These are phyloP conservation scores for Rhodotorula sp. DNA, from an alignment of 1,284 basidiomycete genomes.

Conservation along the genomic window DNA sequence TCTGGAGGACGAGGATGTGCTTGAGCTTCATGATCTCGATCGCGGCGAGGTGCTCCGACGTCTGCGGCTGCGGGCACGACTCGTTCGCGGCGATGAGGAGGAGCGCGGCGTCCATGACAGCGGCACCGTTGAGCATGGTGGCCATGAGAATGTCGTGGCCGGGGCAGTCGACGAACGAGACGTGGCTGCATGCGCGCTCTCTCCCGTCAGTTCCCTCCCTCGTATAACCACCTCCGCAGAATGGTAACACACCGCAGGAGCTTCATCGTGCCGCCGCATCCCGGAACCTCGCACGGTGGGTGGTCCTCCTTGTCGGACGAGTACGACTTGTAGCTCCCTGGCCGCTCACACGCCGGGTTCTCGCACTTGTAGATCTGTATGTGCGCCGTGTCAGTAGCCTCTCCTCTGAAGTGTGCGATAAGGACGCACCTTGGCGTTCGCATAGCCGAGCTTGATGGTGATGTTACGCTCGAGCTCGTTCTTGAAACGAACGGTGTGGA, in stretches of 20 bases:
- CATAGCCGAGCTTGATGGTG: conserved; percentile 97
- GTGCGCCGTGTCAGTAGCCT: conserved; percentile 48
- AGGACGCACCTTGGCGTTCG: conserved; percentile 75
- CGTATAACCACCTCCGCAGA: neutral
- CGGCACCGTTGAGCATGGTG: conserved; percentile 99
- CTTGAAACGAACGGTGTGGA: conserved; percentile 98
- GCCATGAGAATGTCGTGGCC: conserved; percentile 79
- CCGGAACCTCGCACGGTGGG: conserved; percentile 89
- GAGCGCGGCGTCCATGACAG: conserved; percentile 97
- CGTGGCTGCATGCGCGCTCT: conserved; percentile 60
- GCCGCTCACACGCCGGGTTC: conserved; percentile 86
- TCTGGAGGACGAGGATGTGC: conserved; percentile 90
- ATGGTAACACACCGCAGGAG: conserved; percentile 61
- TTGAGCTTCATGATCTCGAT: conserved; percentile 99
- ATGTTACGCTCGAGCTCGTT: conserved; percentile 98
- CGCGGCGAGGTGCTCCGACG: conserved; percentile 95
- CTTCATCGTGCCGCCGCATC: conserved; percentile 87
- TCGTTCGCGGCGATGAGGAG: conserved; percentile 96
- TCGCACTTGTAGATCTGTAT: conserved; percentile 91
- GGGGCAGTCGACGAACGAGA: conserved; percentile 85
- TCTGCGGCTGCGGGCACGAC: conserved; percentile 98
- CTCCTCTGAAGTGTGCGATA: conserved; percentile 56
- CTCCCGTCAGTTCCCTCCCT: neutral
- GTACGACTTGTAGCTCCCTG: conserved; percentile 92
- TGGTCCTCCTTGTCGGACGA: conserved; percentile 90